These are phyloP conservation scores for Balansia obtecta DNA, from an alignment of 2,329 filamentous ascomycete genomes.

Conservation along the genomic window DNA sequence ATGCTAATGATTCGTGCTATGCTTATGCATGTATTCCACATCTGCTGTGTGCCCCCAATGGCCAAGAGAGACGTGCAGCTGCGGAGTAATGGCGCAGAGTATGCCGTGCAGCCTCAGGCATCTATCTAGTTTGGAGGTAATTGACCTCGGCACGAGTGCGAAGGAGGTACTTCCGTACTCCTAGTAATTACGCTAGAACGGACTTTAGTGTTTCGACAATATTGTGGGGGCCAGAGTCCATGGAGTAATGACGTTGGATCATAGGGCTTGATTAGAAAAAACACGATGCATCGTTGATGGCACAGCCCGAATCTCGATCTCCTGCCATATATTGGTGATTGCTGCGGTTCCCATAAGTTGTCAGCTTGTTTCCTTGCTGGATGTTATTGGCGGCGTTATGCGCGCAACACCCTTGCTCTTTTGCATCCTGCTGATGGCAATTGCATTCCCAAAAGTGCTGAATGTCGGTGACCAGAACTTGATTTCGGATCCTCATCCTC, in stretches of 20 bases:
- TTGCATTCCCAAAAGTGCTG: neutral
- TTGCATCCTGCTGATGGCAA: neutral
- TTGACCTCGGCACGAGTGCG: too few species aligned
- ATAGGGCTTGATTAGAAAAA: conserved; percentile 2
- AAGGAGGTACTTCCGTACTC: too few species aligned
- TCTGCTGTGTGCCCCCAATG: neutral
- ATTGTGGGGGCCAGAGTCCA: neutral
- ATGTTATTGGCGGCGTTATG: conserved; percentile 2
- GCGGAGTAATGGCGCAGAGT: neutral
- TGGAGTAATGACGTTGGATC: conserved; percentile 4
- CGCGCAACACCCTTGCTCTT: neutral
- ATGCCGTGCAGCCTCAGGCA: neutral
- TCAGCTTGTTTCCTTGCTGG: neutral
- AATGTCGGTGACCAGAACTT: neutral
- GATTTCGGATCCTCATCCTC: neutral
- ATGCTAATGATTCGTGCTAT: too few species aligned
- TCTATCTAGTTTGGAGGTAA: too few species aligned
- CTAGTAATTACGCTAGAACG: too few species aligned
- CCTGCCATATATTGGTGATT: neutral
- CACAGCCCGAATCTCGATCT: conserved; percentile 5
- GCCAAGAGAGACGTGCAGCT: neutral
- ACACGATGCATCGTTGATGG: conserved; percentile 9
- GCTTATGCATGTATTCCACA: too few species aligned
- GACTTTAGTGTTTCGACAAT: neutral
- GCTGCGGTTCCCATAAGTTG: neutral